Evolutionary conservation across 2,329 filamentous ascomycete genomes (phyloP).

Genomic region (Cladosporium sp.): DNA sequence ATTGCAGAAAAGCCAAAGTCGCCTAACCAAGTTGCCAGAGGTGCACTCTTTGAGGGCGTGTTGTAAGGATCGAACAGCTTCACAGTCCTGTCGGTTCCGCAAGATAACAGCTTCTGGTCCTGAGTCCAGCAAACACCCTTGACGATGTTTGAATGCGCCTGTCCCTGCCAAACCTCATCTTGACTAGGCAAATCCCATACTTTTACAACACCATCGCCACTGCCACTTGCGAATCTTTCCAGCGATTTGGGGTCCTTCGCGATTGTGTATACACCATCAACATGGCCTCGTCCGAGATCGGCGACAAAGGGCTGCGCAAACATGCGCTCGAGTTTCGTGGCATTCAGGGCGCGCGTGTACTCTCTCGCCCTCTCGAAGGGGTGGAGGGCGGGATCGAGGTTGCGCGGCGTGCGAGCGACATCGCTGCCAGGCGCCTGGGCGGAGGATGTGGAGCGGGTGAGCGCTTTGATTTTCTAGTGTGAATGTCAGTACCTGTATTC

Average conservation of each 20-base stretch:
- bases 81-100: conserved; percentile 77
- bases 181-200: conserved; percentile 76
- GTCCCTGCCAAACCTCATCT: conserved; percentile 69
- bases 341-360: conserved; percentile 73
- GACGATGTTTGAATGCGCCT: conserved; percentile 89
- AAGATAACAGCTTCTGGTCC: conserved; percentile 79
- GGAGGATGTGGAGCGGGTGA: conserved; percentile 60
- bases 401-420: conserved; percentile 61
- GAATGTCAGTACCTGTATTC: neutral
- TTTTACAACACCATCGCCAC: conserved; percentile 90
- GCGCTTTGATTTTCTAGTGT: conserved; percentile 55
- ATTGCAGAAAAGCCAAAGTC: conserved; percentile 75
- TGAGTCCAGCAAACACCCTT: conserved; percentile 87
- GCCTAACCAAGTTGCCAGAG: conserved; percentile 79
- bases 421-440: conserved; percentile 64
- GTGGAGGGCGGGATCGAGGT: conserved; percentile 78
- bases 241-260: conserved; percentile 45
- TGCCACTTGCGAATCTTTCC: conserved; percentile 64
- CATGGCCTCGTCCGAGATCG: conserved; percentile 83
- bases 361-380: conserved; percentile 88
- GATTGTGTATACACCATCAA: conserved; percentile 65
- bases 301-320: conserved; percentile 79
- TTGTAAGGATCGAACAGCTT: conserved; percentile 91
- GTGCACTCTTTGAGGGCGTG: conserved; percentile 61
- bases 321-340: conserved; percentile 90